phyloP scores from a whole-genome alignment of 2,329 filamentous ascomycete species.

The Cladosporium phlei region DNA sequence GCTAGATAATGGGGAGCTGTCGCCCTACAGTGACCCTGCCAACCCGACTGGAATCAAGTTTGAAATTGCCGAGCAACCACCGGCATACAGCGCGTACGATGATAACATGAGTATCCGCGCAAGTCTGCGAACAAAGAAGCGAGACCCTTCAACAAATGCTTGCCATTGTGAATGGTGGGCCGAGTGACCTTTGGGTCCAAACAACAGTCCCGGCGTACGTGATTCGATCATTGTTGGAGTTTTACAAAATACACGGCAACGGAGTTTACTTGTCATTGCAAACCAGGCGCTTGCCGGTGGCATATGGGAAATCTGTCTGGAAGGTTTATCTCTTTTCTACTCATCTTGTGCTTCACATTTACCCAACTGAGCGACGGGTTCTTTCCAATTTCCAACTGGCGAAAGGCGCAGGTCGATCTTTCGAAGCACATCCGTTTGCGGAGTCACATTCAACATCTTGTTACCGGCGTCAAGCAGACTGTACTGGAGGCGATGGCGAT shows the following conservation, averaged over 20 bases:
- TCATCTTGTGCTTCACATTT: background rate
- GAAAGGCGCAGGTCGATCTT: background rate
- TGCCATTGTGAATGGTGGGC: constrained; percentile 11
- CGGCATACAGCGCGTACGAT: constrained; percentile 7
- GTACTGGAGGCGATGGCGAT: background rate
- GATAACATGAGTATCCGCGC: background rate
- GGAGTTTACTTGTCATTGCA: constrained; percentile 6
- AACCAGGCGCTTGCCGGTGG: constrained; percentile 5
- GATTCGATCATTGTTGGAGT: constrained; percentile 1
- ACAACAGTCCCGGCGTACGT: too few species aligned
- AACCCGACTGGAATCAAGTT: constrained; percentile 3
- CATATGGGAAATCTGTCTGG: background rate
- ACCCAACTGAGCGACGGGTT: background rate
- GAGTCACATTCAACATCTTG: background rate
- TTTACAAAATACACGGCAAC: background rate
- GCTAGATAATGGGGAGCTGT: constrained; percentile 42
- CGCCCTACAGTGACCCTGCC: background rate
- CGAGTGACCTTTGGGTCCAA: too few species aligned
- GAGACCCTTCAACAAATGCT: background rate
- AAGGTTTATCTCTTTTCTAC: background rate
- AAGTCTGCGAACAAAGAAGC: background rate
- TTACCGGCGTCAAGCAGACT: constrained; percentile 3
- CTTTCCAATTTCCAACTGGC: background rate
- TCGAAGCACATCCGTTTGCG: constrained; percentile 1
- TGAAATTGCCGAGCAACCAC: background rate